phyloP scores from a whole-genome alignment of 2,329 filamentous ascomycete genomes.

The Chrysosphaeria jannelii region DNA sequence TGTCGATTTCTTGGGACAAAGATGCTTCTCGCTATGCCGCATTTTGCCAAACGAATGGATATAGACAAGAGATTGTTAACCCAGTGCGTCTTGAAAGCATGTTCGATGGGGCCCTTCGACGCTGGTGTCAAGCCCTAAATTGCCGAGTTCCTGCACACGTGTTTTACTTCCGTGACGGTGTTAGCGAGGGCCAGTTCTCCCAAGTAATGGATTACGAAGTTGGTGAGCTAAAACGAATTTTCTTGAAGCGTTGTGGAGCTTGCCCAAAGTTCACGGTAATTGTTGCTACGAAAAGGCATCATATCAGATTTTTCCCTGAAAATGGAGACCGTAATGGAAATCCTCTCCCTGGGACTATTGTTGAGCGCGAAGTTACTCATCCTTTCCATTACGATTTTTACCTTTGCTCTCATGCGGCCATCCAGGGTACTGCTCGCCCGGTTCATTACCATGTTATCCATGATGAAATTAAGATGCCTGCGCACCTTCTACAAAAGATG shows the following conservation, averaged over 20 bases:
- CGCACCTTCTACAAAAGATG: conserved; percentile 52
- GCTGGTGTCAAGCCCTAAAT: conserved; percentile 26
- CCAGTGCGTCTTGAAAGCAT: conserved; percentile 32
- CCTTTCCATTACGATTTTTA: conserved; percentile 79
- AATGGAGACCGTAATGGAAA: conserved; percentile 46
- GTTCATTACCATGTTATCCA: conserved; percentile 75
- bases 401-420: conserved; percentile 31
- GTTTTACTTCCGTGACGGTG: conserved; percentile 81
- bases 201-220: conserved; percentile 62
- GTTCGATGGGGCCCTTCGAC: conserved; percentile 28
- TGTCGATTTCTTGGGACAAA: conserved; percentile 53
- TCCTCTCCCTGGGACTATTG: conserved; percentile 49
- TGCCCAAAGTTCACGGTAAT: conserved; percentile 50
- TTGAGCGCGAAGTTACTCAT: conserved; percentile 73
- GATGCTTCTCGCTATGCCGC: conserved; percentile 49
- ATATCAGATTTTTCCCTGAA: conserved; percentile 71
- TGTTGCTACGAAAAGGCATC: conserved; percentile 77
- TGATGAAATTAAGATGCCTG: conserved; percentile 41
- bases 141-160: conserved; percentile 38
- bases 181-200: conserved; percentile 60
- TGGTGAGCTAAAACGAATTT: conserved; percentile 29
- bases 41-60: conserved; percentile 55
- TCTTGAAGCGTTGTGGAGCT: conserved; percentile 11
- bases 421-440: conserved; percentile 80
- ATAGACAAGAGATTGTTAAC: conserved; percentile 49